Percentiles rank a stretch among this genome's conserved stretches.
Evolutionary conservation across 2,329 filamentous ascomycete species (phyloP).

Genomic region (Sarocladium strictum): DNA sequence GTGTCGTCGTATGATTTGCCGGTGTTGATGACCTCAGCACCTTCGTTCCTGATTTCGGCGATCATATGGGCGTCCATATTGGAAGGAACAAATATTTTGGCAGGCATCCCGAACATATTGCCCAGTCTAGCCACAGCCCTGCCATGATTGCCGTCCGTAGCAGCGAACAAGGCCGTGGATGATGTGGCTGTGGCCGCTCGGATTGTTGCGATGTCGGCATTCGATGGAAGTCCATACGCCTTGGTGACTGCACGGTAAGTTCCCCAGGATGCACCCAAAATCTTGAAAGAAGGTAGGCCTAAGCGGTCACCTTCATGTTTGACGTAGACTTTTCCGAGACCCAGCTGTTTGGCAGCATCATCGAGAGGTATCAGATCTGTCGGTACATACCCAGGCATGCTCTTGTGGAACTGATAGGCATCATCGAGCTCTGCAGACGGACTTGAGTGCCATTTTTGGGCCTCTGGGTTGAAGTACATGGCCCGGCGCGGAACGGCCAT

Average conservation of each 20-base stretch:
- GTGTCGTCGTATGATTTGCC: conserved; percentile 58
- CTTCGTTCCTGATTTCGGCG: conserved; percentile 53
- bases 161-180: conserved; percentile 46
- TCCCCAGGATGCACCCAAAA: conserved; percentile 73
- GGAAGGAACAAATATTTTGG: conserved; percentile 56
- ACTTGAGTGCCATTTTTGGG: conserved; percentile 2
- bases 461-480: neutral
- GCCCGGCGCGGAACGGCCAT: neutral
- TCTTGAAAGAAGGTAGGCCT: conserved; percentile 69
- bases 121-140: conserved; percentile 67
- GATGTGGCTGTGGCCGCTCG: conserved; percentile 10
- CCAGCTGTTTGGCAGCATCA: conserved; percentile 47
- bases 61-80: conserved; percentile 50
- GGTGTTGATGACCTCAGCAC: conserved; percentile 50
- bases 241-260: conserved; percentile 50
- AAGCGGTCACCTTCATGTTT: conserved; percentile 65
- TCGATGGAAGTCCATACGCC: conserved; percentile 35
- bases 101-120: conserved; percentile 46
- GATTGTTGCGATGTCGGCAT: conserved; percentile 37
- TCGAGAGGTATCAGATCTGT: conserved; percentile 49
- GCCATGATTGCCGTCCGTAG: conserved; percentile 74
- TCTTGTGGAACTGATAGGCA: conserved; percentile 45
- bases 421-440: conserved; percentile 14
- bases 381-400: conserved; percentile 48
- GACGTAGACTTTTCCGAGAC: conserved; percentile 49